phyloP scores from a whole-genome alignment of 139 green algal species.

The Chlamydomonas urium region DNA sequence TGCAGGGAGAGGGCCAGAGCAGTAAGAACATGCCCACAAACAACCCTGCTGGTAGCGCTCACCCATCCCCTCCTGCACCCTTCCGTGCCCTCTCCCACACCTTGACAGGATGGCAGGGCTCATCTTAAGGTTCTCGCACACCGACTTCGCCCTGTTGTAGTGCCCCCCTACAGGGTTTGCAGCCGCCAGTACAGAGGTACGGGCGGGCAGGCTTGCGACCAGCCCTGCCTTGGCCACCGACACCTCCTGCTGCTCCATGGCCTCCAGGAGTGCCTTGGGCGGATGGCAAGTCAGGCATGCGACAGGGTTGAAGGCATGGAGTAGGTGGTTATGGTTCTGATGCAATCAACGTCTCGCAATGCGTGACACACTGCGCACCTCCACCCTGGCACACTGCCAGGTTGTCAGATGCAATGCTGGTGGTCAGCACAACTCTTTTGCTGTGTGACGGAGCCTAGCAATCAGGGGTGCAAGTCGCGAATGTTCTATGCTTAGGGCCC shows the following conservation, averaged over 20 bases:
- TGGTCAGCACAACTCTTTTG: no score
- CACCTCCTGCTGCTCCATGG: conserved; percentile 91
- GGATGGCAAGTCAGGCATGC: no score
- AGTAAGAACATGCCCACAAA: no score
- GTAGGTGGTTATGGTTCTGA: not conserved
- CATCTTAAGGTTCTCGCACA: conserved; percentile 84
- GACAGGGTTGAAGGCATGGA: no score
- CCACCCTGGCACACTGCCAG: no score
- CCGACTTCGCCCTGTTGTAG: conserved; percentile 68
- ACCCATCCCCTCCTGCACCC: no score
- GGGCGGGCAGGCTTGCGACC: conserved; percentile 76
- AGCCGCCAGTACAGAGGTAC: conserved; percentile 86
- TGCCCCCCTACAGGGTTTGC: conserved; percentile 78
- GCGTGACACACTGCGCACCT: not conserved
- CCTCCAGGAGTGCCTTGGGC: conserved; percentile 78
- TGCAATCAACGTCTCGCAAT: not conserved
- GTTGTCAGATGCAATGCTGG: no score
- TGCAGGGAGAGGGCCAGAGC: no score
- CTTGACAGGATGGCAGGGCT: conserved; percentile 56
- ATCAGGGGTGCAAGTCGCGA: no score
- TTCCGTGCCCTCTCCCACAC: conserved; percentile 8
- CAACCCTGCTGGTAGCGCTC: no score
- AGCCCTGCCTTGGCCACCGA: conserved; percentile 90
- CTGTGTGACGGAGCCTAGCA: no score
- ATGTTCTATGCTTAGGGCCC: no score